Conservation (phyloP, 2,329 filamentous ascomycete species). For the Exophiala calicioides region DNA sequence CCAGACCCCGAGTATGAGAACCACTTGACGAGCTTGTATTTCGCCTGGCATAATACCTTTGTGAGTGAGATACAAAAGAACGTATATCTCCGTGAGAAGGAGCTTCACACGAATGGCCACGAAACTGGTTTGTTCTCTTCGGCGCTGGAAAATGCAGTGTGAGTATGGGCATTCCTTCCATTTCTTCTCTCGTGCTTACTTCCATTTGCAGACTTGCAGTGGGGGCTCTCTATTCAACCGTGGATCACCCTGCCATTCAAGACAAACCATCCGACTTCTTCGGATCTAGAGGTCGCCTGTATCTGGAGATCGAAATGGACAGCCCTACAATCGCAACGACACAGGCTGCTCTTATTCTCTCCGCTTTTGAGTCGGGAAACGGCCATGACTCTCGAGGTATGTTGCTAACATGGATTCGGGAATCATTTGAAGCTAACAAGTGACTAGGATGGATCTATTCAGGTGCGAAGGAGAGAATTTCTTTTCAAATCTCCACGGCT, state of each 20-base stretch:
- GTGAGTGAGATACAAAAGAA: constrained; percentile 48
- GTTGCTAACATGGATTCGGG: no score
- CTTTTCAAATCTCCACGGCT: not conserved
- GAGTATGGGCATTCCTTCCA: no score
- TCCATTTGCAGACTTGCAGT: constrained; percentile 1
- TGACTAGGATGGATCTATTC: constrained; percentile 8
- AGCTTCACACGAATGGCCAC: constrained; percentile 31
- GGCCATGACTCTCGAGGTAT: constrained; percentile 49
- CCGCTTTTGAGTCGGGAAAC: constrained; percentile 47
- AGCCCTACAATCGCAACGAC: constrained; percentile 50
- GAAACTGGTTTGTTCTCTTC: constrained; percentile 43
- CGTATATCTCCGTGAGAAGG: constrained; percentile 35
- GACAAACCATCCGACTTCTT: constrained; percentile 7
- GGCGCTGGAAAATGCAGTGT: constrained; percentile 45
- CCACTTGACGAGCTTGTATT: constrained; percentile 49
- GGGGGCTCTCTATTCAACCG: constrained; percentile 4
- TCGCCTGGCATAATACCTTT: constrained; percentile 52
- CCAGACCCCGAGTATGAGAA: constrained; percentile 45
- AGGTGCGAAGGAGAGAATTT: not conserved
- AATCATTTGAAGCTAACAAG: no score
- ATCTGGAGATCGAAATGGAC: constrained; percentile 51
- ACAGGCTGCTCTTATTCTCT: constrained; percentile 49
- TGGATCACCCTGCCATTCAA: constrained; percentile 1
- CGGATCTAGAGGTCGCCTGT: constrained; percentile 45
- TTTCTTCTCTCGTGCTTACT: no score